Evolutionary conservation across 2,329 filamentous ascomycete genomes (phyloP), one percentile per base, ranked within the genome.

Genomic region (Teratosphaeria gauchensis): DNA sequence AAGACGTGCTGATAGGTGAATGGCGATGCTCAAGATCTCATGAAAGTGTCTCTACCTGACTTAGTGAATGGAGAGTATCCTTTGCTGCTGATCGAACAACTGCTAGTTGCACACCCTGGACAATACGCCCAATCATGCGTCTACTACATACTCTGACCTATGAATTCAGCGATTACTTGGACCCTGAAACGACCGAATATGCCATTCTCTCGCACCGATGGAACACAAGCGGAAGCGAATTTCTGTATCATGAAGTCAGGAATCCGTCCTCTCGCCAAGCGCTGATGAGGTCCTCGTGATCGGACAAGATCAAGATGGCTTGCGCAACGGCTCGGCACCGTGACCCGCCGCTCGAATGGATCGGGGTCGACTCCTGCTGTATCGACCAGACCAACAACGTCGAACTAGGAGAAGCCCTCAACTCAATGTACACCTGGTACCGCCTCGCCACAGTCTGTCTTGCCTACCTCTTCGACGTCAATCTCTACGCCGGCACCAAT

Each of bases 381-480:
- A 65, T 65, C 21, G 56, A 65, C 21, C 60, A 60, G 19, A 53
- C 35, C 21, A 64, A 56, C 51, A 60, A 55, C 32, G 55, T 59
- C 8, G 63, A 65, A 33, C 46, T 65, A 14, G 51, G 53, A 7
- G 62, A 63, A 58, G 60, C 63, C 7, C 61, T 65, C 31, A 65
- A 62, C 19, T 63, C 60, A 6, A 65, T 63, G 60, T 66, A 60
- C 35, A 38, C 42, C 19, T 75, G 71, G 70, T 74, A 75, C 58
- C 56, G 61, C 9, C 57, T 65, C 6, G 66, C 72, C 1, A 51
- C 57, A 11, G 62, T 68, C 9, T 75, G 73, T 60, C 74, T 73
- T 57, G 72, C 64, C 14, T 74, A 65, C 53, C 63, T 73, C 12
- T 53, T 54, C 3, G 69, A 71, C 57, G 68, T 72, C 35, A 42